A percentile compares a stretch with the other conserved stretches of the same genome.
Evolutionary conservation across 2,329 filamentous ascomycete genomes (phyloP).

Genomic region (Pleomassaria siparia): DNA sequence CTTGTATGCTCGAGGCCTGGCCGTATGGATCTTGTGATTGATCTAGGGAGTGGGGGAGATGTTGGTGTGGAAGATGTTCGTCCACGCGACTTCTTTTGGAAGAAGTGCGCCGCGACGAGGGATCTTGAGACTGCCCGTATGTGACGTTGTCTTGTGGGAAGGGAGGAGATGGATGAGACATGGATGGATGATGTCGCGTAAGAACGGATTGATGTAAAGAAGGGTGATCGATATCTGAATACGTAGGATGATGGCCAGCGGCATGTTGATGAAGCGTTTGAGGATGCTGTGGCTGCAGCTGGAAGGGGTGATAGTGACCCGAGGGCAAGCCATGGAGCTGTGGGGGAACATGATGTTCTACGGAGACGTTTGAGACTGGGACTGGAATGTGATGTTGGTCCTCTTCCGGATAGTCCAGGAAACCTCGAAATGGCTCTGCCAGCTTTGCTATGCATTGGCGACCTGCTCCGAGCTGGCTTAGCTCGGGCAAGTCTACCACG

Average conservation of each 20-base stretch:
- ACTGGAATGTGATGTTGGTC: constrained; percentile 43
- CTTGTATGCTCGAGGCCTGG: constrained; percentile 42
- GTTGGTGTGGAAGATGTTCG: constrained; percentile 40
- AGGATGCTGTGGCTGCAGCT: constrained; percentile 37
- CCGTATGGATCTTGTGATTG: constrained; percentile 42
- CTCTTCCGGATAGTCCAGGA: constrained; percentile 51
- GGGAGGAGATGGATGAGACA: constrained; percentile 40
- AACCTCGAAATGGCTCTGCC: constrained; percentile 50
- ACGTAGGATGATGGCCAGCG: constrained; percentile 37
- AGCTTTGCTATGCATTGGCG: constrained; percentile 53
- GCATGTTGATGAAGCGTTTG: constrained; percentile 43
- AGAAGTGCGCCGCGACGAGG: constrained; percentile 33
- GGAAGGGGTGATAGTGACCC: constrained; percentile 37
- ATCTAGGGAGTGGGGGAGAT: constrained; percentile 43
- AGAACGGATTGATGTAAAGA: constrained; percentile 39
- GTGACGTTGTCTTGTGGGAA: constrained; percentile 38
- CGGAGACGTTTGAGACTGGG: constrained; percentile 47
- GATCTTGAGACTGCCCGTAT: constrained; percentile 34
- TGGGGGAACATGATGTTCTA: constrained; percentile 45
- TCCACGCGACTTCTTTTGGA: constrained; percentile 50
- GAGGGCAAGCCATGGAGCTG: constrained; percentile 39
- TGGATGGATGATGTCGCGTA: constrained; percentile 39
- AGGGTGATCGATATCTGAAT: constrained; percentile 44
- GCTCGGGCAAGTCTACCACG: constrained; percentile 52
- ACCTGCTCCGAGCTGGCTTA: constrained; percentile 53